Base-by-base conservation (phyloP, 192 early-diverging fungal genomes). In the Backusella australiensis region DNA sequence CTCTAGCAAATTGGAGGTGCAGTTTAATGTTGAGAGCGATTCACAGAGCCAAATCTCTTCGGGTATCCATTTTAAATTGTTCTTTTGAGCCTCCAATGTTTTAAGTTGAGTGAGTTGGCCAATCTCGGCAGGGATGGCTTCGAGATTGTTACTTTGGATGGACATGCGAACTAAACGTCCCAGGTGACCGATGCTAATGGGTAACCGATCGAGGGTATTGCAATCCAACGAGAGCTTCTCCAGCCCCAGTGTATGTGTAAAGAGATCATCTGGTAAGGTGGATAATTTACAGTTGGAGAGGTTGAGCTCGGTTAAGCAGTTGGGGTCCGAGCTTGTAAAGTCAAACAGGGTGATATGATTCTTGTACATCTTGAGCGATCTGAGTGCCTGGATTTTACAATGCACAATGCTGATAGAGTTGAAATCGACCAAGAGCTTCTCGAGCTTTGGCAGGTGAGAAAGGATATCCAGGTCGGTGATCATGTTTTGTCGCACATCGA, bases 401-500 rank as follows among this genome's bases (percentile, higher is more conserved):
- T 89, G 86, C 12, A 91, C 85, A 15, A 86, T 85, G 7, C 90
- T 88, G 34, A 92, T 87, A 63, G 88, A 82, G 80, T 95, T 95
- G 73, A 86, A 92, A 72, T 95, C 94, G 26, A 91, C 91, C 67
- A 86, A 86, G 11, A 93, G 74, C 34, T 87, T 84, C 73, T 93
- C 86, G 14, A 94, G 85, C 1, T 80, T 83, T 21, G 86, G 86
- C 14, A 93, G 72, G n/a, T 85, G 71, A 1, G 90, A 86, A 1
- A 91, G 59, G 4, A 90, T 78, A 35, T 88, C 84, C n/a, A 93
- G 74, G 69, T 93, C 89, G 72, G 92, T 89, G 66, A 97, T 90
- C 21, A 81, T 75, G 80, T 97, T 97, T 38, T 93, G 91, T 3
- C 95, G 89, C 53, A 96, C 85, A 75, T 97, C 95, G 23, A 97